phyloP scores from a whole-genome alignment of 495 filamentous ascomycete species.

The Lasiosphaeria hispida region DNA sequence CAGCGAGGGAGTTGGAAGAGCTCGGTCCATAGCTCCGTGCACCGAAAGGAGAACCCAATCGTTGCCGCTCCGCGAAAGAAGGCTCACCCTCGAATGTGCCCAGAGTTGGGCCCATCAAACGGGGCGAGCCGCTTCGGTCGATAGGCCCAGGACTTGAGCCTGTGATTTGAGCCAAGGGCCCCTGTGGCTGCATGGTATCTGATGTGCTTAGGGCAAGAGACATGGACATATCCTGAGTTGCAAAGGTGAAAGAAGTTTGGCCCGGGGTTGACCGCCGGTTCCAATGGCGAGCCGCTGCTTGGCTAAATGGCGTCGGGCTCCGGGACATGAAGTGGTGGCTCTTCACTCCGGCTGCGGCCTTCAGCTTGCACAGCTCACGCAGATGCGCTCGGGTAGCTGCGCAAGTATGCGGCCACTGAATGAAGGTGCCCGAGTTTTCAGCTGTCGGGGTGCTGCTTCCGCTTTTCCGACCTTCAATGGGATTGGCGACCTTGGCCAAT shows the following conservation, averaged over 20 bases:
- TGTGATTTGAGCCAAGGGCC: conserved; percentile 62
- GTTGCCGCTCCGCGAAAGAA: conserved; percentile 36
- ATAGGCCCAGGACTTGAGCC: conserved; percentile 32
- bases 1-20: conserved; percentile 43
- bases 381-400: conserved; percentile 75
- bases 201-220: conserved; percentile 80
- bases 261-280: conserved; percentile 41
- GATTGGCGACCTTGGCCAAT: conserved; percentile 27
- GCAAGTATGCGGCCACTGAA: conserved; percentile 79
- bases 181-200: conserved; percentile 71
- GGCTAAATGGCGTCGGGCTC: conserved; percentile 68
- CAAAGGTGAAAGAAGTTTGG: conserved; percentile 40
- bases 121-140: conserved; percentile 10
- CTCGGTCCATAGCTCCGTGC: conserved; percentile 53
- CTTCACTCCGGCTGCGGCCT: conserved; percentile 69
- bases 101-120: conserved; percentile 5
- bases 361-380: conserved; percentile 77
- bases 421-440: conserved; percentile 40
- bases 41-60: conserved; percentile 62
- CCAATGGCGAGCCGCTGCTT: conserved; percentile 49
- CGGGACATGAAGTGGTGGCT: conserved; percentile 56
- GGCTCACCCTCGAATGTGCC: conserved; percentile 25
- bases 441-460: conserved; percentile 67
- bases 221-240: conserved; percentile 78
- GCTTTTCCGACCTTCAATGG: conserved; percentile 41